Evolutionary conservation across 1,139 yeast genomes (phyloP).

Genomic region (Ashbya aceris): DNA sequence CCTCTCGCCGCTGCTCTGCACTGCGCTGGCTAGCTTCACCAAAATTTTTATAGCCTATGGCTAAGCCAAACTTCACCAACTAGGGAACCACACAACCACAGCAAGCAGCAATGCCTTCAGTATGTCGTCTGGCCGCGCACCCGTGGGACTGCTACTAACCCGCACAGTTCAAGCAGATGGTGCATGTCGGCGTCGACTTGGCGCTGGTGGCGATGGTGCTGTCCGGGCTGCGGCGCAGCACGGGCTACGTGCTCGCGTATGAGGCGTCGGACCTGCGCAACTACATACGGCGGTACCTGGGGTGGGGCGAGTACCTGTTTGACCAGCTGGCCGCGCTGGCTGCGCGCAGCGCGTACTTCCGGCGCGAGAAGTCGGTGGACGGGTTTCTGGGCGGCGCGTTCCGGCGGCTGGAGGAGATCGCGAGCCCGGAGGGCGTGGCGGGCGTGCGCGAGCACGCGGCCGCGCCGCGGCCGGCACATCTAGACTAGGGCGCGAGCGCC

Average conservation of each 20-base stretch:
- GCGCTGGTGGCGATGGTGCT: slow-evolving; percentile 52
- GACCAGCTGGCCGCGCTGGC: slow-evolving; percentile 31
- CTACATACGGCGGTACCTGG: slow-evolving; percentile 45
- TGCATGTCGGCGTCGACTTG: slow-evolving; percentile 40
- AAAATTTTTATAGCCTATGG: no score
- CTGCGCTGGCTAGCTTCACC: no score
- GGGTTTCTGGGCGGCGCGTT: slow-evolving; percentile 10
- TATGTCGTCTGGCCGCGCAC: not conserved
- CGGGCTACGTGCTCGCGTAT: slow-evolving; percentile 41
- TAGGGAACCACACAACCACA: not conserved
- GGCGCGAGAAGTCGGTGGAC: slow-evolving; percentile 16
- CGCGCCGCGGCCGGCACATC: not conserved
- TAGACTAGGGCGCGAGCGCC: not conserved
- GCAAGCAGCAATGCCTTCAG: not conserved
- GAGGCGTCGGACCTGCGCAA: slow-evolving; percentile 40
- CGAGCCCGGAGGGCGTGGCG: not conserved
- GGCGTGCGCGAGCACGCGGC: not conserved
- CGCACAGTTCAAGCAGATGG: slow-evolving; percentile 29
- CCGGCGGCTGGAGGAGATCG: slow-evolving; percentile 3
- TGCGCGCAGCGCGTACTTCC: slow-evolving; percentile 18
- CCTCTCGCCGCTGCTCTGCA: no score
- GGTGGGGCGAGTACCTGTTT: slow-evolving; percentile 46
- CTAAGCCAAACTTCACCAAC: no score
- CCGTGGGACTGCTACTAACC: no score
- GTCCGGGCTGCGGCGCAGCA: slow-evolving; percentile 57